Evolutionary conservation across 768 basidiomycete genomes (phyloP).

Genomic region (Exidia glandulosa): DNA sequence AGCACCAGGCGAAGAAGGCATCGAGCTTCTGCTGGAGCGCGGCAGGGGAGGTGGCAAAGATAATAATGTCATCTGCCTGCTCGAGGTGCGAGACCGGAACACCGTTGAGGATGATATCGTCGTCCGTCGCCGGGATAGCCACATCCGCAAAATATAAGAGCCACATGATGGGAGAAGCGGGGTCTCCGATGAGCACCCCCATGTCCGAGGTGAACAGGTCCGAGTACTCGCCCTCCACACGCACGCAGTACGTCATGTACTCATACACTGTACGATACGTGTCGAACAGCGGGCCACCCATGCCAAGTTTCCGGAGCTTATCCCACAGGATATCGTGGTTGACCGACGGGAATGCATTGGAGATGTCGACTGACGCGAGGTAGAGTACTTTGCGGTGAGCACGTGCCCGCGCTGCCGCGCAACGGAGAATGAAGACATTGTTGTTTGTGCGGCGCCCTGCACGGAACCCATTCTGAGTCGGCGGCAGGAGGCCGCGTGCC

Average conservation of each 20-base stretch:
- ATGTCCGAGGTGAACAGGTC: slow-evolving; percentile 11
- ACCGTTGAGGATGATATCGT: slow-evolving; percentile 10
- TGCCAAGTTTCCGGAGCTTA: slow-evolving; percentile 5
- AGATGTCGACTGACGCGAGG: slow-evolving; percentile 14
- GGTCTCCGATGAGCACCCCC: slow-evolving; percentile 19
- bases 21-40: slow-evolving; percentile 13
- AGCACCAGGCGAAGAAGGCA: slow-evolving; percentile 14
- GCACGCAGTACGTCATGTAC: slow-evolving; percentile 13
- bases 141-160: slow-evolving; percentile 17
- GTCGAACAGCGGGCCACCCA: slow-evolving; percentile 17
- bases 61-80: slow-evolving; percentile 18
- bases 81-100: slow-evolving; percentile 9
- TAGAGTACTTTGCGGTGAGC: slow-evolving; percentile 10
- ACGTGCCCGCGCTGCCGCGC: slow-evolving; percentile 15
- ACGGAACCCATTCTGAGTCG: slow-evolving; percentile 22
- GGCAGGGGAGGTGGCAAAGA: slow-evolving; percentile 9
- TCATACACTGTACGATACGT: slow-evolving; percentile 16
- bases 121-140: slow-evolving; percentile 1
- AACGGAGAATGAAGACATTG: slow-evolving; percentile 10
- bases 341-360: slow-evolving; percentile 8
- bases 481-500: slow-evolving; percentile 10
- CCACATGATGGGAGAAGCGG: slow-evolving; percentile 18
- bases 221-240: slow-evolving; percentile 1
- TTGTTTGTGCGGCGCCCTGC: slow-evolving; percentile 6
- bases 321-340: slow-evolving; percentile 6